Evolutionary conservation across 2,329 filamentous ascomycete genomes (phyloP), one percentile per base, ranked within the genome.

Genomic region (Immersiporthe knoxdaviesiana): DNA sequence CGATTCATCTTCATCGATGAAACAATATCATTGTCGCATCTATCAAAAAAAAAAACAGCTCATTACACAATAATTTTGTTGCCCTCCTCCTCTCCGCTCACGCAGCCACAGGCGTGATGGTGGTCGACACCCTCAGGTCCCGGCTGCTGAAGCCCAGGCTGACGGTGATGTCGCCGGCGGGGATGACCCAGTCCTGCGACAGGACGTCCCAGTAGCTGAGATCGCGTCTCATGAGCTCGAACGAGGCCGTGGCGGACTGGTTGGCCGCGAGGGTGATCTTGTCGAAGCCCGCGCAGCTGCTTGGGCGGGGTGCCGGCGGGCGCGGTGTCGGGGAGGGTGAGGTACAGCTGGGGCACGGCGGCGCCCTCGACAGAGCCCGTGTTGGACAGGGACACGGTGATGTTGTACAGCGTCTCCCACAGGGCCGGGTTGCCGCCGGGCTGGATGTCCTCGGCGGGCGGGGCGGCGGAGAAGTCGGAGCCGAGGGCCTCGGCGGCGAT

Each of bases 331-430:
- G 90, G 85, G 74, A 81, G 72, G 61, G 80, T 84, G 65, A 91
- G 71, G 77, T 91, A 87, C 39, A 88, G 76, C 78, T 90, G 88
- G 0, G 84, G 79, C 0, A 90, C 84, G 67, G 87, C 85, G 47
- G 86, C 84, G 54, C 87, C 87, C 77, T 77, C 50, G 0, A 84
- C 72, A 0, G 72, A 74, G 11, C 88, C 87, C 0, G 83, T 85
- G 74, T 90, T 90, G 27, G 77, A 83, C 27, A 89, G 78, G 2
- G 78, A 81, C 21, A 86, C 80, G 7, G 80, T 79, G 52, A 88
- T 77, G 2, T 80, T 80, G 74, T 83, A 87, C 16, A 85, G 80
- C 0, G 81, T 77, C 68, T 89, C 85, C 77, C 83, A 90, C 2
- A 90, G 82, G 6, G 84, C 83, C 0, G 85, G 83, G 72, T 87